Evolutionary conservation across 306 rosid species (phyloP).

Genomic region (Quercus ilex): DNA sequence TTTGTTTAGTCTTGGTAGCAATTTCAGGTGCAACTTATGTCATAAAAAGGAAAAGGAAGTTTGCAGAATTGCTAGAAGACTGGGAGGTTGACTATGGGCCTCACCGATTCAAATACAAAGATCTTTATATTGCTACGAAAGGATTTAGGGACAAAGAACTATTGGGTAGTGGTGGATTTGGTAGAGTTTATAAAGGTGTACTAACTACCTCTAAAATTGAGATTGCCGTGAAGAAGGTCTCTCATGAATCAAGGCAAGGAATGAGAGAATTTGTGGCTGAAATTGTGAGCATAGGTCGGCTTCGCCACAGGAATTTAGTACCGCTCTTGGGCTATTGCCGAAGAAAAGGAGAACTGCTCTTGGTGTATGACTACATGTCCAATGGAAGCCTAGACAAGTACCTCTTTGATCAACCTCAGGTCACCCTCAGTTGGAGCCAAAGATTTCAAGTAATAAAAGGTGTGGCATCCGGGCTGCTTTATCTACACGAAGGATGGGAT

Average conservation of each 20-base stretch:
- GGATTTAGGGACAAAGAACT: constrained; percentile 35
- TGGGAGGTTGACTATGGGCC: constrained; percentile 41
- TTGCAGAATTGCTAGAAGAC: constrained; percentile 13
- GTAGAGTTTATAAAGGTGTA: constrained; percentile 26
- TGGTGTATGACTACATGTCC: constrained; percentile 35
- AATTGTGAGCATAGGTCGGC: too few species aligned
- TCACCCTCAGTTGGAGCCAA: constrained; percentile 25
- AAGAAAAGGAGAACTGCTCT: constrained; percentile 19
- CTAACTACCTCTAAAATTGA: constrained; percentile 13
- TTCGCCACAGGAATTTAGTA: constrained; percentile 10
- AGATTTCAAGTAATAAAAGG: constrained; percentile 31
- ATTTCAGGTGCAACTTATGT: too few species aligned
- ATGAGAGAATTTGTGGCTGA: neutral
- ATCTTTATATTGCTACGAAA: constrained; percentile 28
- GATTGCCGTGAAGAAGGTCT: constrained; percentile 31
- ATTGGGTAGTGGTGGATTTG: constrained; percentile 33
- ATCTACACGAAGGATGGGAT: constrained; percentile 30
- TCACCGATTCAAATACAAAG: constrained; percentile 34
- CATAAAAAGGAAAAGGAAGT: too few species aligned
- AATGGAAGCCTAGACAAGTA: constrained; percentile 40
- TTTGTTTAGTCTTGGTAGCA: too few species aligned
- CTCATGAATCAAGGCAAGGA: constrained; percentile 37
- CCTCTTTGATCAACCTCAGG: constrained; percentile 4
- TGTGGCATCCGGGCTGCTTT: constrained; percentile 23
- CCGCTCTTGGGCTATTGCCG: constrained; percentile 36